Evolutionary conservation across 306 rosid species (phyloP).

Genomic region (Hippophae rhamnoides): DNA sequence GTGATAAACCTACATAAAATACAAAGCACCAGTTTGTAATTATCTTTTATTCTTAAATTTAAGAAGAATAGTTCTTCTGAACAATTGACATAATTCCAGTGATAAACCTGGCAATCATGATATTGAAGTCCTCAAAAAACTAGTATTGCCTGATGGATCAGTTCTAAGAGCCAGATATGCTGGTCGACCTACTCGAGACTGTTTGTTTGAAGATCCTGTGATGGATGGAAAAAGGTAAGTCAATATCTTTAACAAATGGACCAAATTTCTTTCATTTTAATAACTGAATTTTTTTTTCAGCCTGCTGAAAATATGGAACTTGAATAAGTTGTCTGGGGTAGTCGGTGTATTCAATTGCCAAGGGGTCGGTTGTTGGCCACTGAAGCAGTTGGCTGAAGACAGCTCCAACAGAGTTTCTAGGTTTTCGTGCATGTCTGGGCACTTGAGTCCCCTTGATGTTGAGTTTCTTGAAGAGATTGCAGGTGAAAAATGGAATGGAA

Average conservation of each 20-base stretch:
- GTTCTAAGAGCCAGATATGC: slow-evolving; percentile 53
- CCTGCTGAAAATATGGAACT: slow-evolving; percentile 61
- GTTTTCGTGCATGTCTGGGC: slow-evolving; percentile 26
- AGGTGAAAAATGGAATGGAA: slow-evolving; percentile 60
- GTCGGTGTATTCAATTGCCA: slow-evolving; percentile 66
- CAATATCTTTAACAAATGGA: neutral
- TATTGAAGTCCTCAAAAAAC: slow-evolving; percentile 51
- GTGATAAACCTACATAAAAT: slow-evolving; percentile 43
- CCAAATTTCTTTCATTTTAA: neutral
- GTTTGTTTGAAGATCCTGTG: slow-evolving; percentile 53
- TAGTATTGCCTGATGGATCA: slow-evolving; percentile 61
- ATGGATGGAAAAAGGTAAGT: slow-evolving; percentile 49
- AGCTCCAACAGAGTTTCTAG: slow-evolving; percentile 4
- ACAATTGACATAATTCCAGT: slow-evolving; percentile 26
- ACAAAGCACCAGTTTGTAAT: neutral
- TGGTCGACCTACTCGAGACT: slow-evolving; percentile 68
- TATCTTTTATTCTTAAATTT: neutral
- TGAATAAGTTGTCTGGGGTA: slow-evolving; percentile 51
- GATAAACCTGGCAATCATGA: slow-evolving; percentile 65
- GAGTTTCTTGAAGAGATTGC: slow-evolving; percentile 57
- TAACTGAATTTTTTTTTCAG: slow-evolving; percentile 21
- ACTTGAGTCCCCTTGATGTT: slow-evolving; percentile 40
- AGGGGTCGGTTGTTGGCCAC: slow-evolving; percentile 65
- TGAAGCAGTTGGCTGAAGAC: slow-evolving; percentile 24
- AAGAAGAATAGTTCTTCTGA: neutral